Base-by-base conservation (phyloP, 768 basidiomycete species). In the Kwoniella shandongensis region DNA sequence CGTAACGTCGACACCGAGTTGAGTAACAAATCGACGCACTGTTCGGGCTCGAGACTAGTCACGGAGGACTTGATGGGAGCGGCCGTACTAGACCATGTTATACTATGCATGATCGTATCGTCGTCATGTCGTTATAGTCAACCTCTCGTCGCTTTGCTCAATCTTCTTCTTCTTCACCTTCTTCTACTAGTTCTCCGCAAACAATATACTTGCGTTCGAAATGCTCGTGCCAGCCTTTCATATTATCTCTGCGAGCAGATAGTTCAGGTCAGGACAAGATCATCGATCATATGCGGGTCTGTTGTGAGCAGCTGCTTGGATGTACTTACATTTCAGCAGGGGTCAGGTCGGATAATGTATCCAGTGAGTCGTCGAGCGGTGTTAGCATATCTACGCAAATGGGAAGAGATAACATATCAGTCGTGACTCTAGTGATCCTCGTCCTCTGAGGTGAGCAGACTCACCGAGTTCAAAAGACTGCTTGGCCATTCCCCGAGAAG, bases 401-500 rank as follows among this genome's bases (percentile, higher is more conserved):
- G 26, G 36, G 23, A n/a, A n/a, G n/a, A n/a, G 20, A 13, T 20
- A 44, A 47, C 54, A 55, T 44, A 44, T 36, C 65, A 30, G 26
- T 22, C 30, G 18, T 18, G 11, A 18, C 7, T 32, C 7, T 6
- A 32, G 13, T 32, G 32, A 32, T 32, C 6, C n/a, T n/a, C n/a
- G n/a, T 32, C 13, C 13, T 32, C 15, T 11, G 40, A 60, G n/a
- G 23, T 22, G n/a, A 12, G 6, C n/a, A 26, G 17, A 61, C 87
- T 50, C 69, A 90, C 92, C 90, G n/a, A 80, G 27, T 48, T 93
- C 93, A 64, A 96, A 97, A 2, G 91, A 94, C 78, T 97, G 93
- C 78, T 93, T 96, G 6, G 94, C 94, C 89, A 98, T 93, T 4
- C 94, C 93, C 35, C 93, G 81, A 15, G 90, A 93, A 1, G 94